Percentiles rank a stretch among this genome's conserved stretches.
Conservation (phyloP, 495 filamentous ascomycete genomes). For the Extremus antarcticus region DNA sequence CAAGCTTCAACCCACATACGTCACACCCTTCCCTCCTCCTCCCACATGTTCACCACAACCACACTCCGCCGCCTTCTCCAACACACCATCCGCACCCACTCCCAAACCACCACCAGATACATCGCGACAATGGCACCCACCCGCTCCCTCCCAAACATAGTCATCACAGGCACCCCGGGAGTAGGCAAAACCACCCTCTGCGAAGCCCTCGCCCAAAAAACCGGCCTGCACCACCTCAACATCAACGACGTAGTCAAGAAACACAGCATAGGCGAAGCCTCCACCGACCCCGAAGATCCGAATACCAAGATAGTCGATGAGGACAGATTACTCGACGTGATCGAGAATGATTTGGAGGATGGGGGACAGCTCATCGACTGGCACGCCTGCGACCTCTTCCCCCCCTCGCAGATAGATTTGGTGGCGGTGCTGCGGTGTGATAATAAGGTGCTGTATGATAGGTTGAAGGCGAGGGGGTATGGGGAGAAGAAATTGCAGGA, state of each 20-base stretch:
- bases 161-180: constrained; percentile 90
- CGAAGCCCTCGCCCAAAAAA: constrained; percentile 61
- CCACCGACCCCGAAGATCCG: constrained; percentile 44
- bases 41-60: background rate
- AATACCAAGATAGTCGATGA: constrained; percentile 93
- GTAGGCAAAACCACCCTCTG: constrained; percentile 89
- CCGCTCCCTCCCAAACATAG: constrained; percentile 70
- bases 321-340: constrained; percentile 80
- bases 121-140: background rate
- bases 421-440: constrained; percentile 83
- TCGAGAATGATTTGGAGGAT: constrained; percentile 61
- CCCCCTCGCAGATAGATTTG: constrained; percentile 85
- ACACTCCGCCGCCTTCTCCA: background rate
- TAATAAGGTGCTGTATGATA: constrained; percentile 71
- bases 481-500: constrained; percentile 81
- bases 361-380: constrained; percentile 94
- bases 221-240: constrained; percentile 70
- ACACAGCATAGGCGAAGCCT: constrained; percentile 32
- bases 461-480: constrained; percentile 66
- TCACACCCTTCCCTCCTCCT: background rate
- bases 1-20: background rate
- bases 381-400: constrained; percentile 96
- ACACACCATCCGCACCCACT: background rate
- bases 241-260: constrained; percentile 88
- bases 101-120: background rate